Conservation (phyloP, 2,329 filamentous ascomycete species). For the Phaeosphaeria sp. region DNA sequence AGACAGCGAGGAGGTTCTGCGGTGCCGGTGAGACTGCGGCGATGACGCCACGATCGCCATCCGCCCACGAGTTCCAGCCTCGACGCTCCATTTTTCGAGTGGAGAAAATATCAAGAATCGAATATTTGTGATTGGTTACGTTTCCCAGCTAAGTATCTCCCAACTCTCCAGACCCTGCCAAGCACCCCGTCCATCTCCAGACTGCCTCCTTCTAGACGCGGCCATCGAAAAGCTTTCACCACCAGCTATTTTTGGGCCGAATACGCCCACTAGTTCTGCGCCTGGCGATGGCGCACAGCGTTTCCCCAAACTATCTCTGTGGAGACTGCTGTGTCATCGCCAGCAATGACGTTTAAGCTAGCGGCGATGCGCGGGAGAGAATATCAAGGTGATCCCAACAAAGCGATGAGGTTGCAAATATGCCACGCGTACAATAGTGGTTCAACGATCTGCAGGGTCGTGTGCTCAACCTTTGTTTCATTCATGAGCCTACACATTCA, state of each 20-base stretch:
- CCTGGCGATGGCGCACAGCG: neutral
- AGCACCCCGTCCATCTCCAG: neutral
- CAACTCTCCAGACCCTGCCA: neutral
- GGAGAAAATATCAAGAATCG: neutral
- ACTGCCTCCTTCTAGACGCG: neutral
- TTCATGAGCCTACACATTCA: neutral
- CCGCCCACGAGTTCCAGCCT: neutral
- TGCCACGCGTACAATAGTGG: neutral
- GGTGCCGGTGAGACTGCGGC: neutral
- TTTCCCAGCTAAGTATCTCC: neutral
- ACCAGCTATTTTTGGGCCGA: slow-evolving; percentile 3
- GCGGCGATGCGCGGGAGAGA: slow-evolving; percentile 1
- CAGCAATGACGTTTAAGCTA: slow-evolving; percentile 1
- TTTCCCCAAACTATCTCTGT: slow-evolving; percentile 2
- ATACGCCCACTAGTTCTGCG: neutral
- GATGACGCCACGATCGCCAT: neutral
- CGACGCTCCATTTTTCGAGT: neutral
- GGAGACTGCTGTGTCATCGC: neutral
- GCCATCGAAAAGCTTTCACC: slow-evolving; percentile 3
- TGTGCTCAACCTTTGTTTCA: neutral
- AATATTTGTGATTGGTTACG: neutral
- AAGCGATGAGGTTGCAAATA: slow-evolving; percentile 1
- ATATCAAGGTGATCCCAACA: slow-evolving; percentile 2
- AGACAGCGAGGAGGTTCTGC: neutral
- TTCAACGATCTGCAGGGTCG: neutral